Conservation (phyloP, 2,329 filamentous ascomycete genomes). For the Aureobasidium sp. region DNA sequence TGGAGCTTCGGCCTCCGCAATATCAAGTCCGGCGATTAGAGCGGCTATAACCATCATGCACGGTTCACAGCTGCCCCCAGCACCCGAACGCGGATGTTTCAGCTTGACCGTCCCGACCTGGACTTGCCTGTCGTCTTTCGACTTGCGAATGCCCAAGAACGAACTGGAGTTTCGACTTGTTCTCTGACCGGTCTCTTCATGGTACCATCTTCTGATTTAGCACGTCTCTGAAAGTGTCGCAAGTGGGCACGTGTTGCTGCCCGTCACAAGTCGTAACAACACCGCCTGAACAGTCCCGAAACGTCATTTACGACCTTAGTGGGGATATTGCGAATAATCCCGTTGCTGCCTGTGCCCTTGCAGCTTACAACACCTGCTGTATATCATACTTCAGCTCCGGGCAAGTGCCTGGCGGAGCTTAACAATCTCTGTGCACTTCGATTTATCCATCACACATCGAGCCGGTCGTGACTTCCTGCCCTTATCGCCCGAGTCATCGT, state of each 20-base stretch:
- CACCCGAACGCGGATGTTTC: neutral
- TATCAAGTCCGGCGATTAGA: neutral
- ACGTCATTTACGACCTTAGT: constrained; percentile 11
- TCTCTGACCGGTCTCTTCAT: neutral
- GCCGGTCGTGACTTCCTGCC: neutral
- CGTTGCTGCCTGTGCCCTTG: neutral
- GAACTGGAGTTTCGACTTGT: neutral
- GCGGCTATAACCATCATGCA: neutral
- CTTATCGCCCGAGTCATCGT: neutral
- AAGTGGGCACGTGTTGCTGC: neutral
- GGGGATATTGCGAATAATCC: constrained; percentile 4
- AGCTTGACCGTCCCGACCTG: neutral
- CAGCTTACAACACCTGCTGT: neutral
- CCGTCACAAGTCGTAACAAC: neutral
- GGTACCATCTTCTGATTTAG: neutral
- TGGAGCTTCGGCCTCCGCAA: constrained; percentile 2
- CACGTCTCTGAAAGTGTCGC: neutral
- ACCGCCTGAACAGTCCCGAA: neutral
- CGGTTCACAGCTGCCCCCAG: neutral
- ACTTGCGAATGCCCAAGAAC: neutral
- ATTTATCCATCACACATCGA: neutral
- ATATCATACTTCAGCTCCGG: neutral
- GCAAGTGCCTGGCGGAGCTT: neutral
- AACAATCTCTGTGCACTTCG: neutral
- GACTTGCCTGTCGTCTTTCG: neutral